These are phyloP conservation scores for Pleurotus platypus DNA, from an alignment of 768 basidiomycete species.

Conservation along the genomic window DNA sequence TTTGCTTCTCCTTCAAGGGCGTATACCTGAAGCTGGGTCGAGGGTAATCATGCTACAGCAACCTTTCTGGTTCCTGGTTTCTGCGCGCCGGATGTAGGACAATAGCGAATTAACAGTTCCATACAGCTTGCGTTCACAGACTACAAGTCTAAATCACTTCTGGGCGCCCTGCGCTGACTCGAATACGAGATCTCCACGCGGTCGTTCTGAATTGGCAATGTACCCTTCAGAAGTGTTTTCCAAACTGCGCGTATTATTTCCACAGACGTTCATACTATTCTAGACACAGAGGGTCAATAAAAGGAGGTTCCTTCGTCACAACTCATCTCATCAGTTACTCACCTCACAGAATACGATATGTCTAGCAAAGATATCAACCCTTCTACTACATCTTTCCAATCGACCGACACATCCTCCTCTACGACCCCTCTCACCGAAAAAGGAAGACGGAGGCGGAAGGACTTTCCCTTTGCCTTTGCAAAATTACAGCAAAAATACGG, in stretches of 20 bases:
- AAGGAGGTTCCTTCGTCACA: background rate
- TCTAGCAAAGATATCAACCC: constrained; percentile 7
- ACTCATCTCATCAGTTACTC: background rate
- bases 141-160: too few relatives aligned
- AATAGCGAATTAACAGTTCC: too few relatives aligned
- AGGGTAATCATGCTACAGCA: too few relatives aligned
- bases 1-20: too few relatives aligned
- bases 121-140: too few relatives aligned
- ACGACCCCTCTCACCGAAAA: constrained; percentile 11
- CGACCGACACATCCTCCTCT: constrained; percentile 12
- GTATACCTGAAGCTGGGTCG: too few relatives aligned
- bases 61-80: too few relatives aligned
- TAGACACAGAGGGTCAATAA: background rate
- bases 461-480: background rate
- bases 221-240: background rate
- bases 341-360: background rate
- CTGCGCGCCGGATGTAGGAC: too few relatives aligned
- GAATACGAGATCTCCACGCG: too few relatives aligned
- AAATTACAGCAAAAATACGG: constrained; percentile 2
- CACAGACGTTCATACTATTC: background rate
- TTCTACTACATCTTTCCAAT: constrained; percentile 20
- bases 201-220: too few relatives aligned
- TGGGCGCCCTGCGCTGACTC: too few relatives aligned
- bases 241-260: background rate
- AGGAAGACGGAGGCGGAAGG: background rate